Evolutionary conservation across 352 stramenopile species (phyloP), one percentile per base, ranked within the genome.

Genomic region (Phytophthora pistaciae): DNA sequence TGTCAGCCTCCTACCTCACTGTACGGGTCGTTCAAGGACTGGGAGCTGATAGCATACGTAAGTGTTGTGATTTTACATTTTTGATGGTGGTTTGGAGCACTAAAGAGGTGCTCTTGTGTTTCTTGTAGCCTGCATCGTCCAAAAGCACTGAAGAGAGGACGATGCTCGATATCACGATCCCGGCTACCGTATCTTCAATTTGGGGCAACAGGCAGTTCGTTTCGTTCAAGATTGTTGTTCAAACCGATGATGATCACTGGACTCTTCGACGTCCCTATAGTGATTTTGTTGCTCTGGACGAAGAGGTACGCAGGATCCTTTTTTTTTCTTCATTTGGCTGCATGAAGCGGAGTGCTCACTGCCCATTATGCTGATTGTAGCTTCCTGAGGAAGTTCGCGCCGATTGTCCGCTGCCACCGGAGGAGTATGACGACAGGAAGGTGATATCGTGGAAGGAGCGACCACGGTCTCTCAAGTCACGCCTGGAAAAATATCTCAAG

Each of bases 171-270:
- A 76, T 88, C 50, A 82, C 80, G n/a, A 94, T 94, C 36, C 86
- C 86, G 25, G 78, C 82, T n/a, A 81, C 82, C 8, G 91, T 83
- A 5, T 85, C 80, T 29, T 91, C 84, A 1, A 81, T 83, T n/a
- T 94, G 86, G 86, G 83, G 83, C 42, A 89, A 92, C 62, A 85
- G 84, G 42, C 72, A 83, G 7, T 94, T 92, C 48, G 75, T 92
- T 13, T 90, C 84, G 18, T 94, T 88, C 74, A 92, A 94, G 70
- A 82, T 94, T 60, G 78, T 91, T 27, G 79, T 94, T 2, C 74
- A 85, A 56, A 91, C 86, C 0, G 84, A 94, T 18, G 86, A 91
- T 20, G 86, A 94, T 49, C 66, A 74, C 20, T 94, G 86, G 86
- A 91, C 65, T 3, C 68, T 94, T 40, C 75, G 86, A 33, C 83